Percentiles rank a stretch among this genome's conserved stretches.
phyloP scores from a whole-genome alignment of 2,329 filamentous ascomycete species.

The Anthostomella pinea region DNA sequence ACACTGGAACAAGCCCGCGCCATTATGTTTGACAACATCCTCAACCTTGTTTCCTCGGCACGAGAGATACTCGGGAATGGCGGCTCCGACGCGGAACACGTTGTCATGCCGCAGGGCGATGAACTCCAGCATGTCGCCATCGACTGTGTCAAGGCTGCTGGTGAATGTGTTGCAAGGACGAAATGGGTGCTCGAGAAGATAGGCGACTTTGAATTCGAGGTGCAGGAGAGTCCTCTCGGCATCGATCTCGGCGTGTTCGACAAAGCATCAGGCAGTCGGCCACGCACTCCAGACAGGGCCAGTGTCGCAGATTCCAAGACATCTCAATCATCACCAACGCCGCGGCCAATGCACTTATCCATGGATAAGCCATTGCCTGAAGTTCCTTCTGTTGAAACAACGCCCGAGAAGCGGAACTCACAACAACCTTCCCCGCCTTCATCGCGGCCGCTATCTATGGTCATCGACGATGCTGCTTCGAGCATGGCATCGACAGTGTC shows the following conservation, averaged over 20 bases:
- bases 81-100: conserved; percentile 68
- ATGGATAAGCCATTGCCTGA: conserved; percentile 68
- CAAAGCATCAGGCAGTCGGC: conserved; percentile 32
- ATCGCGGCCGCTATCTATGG: conserved; percentile 43
- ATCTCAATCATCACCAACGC: conserved; percentile 26
- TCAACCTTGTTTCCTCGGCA: conserved; percentile 76
- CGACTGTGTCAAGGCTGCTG: conserved; percentile 82
- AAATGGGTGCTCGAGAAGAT: conserved; percentile 83
- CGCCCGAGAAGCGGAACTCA: conserved; percentile 18
- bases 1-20: conserved; percentile 67
- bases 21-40: conserved; percentile 76
- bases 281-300: conserved; percentile 35
- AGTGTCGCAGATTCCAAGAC: conserved; percentile 38
- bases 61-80: conserved; percentile 72
- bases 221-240: conserved; percentile 54
- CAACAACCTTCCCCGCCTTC: conserved; percentile 32
- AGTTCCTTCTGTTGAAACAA: conserved; percentile 51
- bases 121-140: conserved; percentile 77
- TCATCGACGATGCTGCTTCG: conserved; percentile 40
- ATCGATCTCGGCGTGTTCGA: conserved; percentile 55
- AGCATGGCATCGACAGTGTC: conserved; percentile 46
- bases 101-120: conserved; percentile 79
- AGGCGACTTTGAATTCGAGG: conserved; percentile 86
- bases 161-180: conserved; percentile 86
- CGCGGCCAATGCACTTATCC: conserved; percentile 36